Evolutionary conservation across 2,329 filamentous ascomycete species (phyloP), one percentile per base, ranked within the genome.

Genomic region (Fusarium multiceps): DNA sequence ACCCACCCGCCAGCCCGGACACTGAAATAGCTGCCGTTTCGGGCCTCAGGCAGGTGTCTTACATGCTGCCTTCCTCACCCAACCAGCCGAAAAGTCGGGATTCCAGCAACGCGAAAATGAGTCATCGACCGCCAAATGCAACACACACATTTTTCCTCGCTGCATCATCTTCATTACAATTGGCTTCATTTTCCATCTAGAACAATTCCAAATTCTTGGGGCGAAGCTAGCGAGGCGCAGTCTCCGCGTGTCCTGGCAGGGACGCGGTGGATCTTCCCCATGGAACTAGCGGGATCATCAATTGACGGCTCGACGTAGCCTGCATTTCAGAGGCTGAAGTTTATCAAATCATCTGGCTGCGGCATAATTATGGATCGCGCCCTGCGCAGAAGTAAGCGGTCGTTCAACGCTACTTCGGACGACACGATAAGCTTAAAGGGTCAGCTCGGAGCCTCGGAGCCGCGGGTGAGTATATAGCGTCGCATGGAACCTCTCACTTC

Each of bases 191-290:
- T 20, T n/a, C 6, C 21, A n/a, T 41, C 23, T 51, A 20, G 49
- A 51, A 51, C 21, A 59, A 65, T 65, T 65, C 60, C 62, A 60
- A 65, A 65, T 65, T 13, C 27, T 54, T 3, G 34, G 25, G 60
- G 62, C 62, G 59, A 47, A 53, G 62, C 54, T 48, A n/a, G 18
- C 18, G 54, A 18, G 62, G 62, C 62, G 62, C 62, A 65, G 60
- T 13, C 37, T 40, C 59, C 51, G 45, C 60, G 46, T 53, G 23
- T 43, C 12, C 42, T 16, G 13, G 6, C 13, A 23, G 27, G 23
- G 30, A 40, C 13, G 11, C 4, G 27, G 25, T 40, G 25, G 45
- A 37, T 21, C 21, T 37, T 43, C 14, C 25, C 28, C 23, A 45
- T 13, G n/a, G 13, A 49, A 41, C 48, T 51, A 16, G 32, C 21